Conservation (phyloP, 371 early-diverging fungal species). For the Polyrhizophydium stewartii region DNA sequence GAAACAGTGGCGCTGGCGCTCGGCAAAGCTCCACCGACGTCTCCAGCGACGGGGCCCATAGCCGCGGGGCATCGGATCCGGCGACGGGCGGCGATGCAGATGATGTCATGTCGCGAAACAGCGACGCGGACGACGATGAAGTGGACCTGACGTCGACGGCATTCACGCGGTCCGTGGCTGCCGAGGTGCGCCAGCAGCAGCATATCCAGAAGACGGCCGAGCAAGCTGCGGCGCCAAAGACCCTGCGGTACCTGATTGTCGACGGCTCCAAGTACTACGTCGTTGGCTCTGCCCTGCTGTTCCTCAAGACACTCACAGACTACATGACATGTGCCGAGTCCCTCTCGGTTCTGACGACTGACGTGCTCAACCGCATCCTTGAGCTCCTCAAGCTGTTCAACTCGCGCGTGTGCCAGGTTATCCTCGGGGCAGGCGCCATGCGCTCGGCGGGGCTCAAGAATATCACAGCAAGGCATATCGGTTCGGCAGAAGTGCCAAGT, state of each 20-base stretch:
- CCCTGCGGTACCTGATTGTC: slow-evolving; percentile 50
- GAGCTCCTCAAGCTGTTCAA: slow-evolving; percentile 90
- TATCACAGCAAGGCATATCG: slow-evolving; percentile 91
- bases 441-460: slow-evolving; percentile 90
- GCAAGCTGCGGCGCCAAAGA: slow-evolving; percentile 4
- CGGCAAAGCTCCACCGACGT: not conserved
- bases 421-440: slow-evolving; percentile 94
- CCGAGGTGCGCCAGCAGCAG: not conserved
- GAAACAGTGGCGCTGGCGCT: not conserved
- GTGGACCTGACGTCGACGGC: slow-evolving; percentile 17
- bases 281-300: slow-evolving; percentile 77
- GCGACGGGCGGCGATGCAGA: not conserved
- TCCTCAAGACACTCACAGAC: slow-evolving; percentile 85
- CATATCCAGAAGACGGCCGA: slow-evolving; percentile 10
- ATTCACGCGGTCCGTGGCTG: slow-evolving; percentile 4
- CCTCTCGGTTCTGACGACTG: slow-evolving; percentile 69
- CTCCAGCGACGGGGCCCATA: not conserved
- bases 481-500: slow-evolving; percentile 27
- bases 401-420: slow-evolving; percentile 87
- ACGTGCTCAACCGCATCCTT: slow-evolving; percentile 76
- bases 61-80: not conserved
- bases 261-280: slow-evolving; percentile 68
- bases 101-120: not conserved
- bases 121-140: slow-evolving; percentile 23
- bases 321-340: slow-evolving; percentile 76